Base-by-base conservation (phyloP, 768 basidiomycete genomes). In the Suillus lakei region DNA sequence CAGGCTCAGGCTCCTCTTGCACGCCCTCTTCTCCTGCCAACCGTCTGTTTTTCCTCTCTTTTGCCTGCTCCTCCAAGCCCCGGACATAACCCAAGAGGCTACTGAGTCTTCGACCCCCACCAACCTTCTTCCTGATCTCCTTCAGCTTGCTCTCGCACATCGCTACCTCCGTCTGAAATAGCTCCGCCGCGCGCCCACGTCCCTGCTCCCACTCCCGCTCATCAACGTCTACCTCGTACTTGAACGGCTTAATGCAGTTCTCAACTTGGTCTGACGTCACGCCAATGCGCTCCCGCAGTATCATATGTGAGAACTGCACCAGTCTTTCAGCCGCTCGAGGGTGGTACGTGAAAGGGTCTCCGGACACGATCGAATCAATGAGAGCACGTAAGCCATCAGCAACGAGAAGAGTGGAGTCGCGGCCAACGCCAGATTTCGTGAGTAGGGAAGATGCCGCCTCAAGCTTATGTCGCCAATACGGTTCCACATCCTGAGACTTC, bases 171-270 rank as follows among this genome's bases (percentile, higher is more conserved):
- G 87, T 88, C 78, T 94, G 91, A 70, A 97, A 92, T 69, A 96
- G 80, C 62, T 87, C 86, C 63, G 94, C 85, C 1, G 94, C 87
- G 59, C 87, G 82, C 69, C 84, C 85, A 58, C 96, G 82, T 0
- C 98, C 98, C 2, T 82, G 73, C 70, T 94, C 93, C 98, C 98
- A 99, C 76, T 99, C 98, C 48, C 90, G 82, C 16, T 87, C 85
- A 67, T 98, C 96, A 16, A 98, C 91, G 74, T 99, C 98, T 32
- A 99, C 90, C 73, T 99, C 97, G 73, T 98, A 97, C 82, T 99
- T 99, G 86, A 88, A 98, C 34, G 97, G 98, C 79, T 99, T 99
- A 84, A 99, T 98, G 78, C 95, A 97, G 77, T 99, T 99, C 82
- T 99, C 98, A 18, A 99, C 97, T 79, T 99, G 97, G 76, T 99